phyloP scores from a whole-genome alignment of 2,329 filamentous ascomycete species.

The Didymosphaeria variabile region DNA sequence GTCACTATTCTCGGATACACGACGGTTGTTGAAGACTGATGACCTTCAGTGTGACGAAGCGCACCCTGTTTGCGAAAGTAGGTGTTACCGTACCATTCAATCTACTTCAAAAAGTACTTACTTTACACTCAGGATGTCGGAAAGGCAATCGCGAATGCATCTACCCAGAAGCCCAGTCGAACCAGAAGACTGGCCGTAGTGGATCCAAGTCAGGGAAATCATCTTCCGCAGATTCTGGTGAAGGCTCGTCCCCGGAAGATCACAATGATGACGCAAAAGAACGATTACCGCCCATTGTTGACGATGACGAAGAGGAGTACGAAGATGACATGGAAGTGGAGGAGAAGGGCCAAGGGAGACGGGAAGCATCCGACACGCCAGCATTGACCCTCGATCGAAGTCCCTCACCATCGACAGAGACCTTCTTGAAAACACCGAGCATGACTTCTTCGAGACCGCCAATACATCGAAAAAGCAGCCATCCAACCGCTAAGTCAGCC shows the following conservation, averaged over 20 bases:
- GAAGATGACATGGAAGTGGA: conserved; percentile 40
- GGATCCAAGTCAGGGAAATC: conserved; percentile 55
- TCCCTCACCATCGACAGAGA: conserved; percentile 62
- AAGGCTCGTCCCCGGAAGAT: conserved; percentile 63
- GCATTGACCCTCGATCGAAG: conserved; percentile 55
- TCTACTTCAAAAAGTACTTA: conserved; percentile 24
- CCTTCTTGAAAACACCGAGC: conserved; percentile 47
- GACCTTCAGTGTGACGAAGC: conserved; percentile 81
- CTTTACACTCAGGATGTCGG: conserved; percentile 71
- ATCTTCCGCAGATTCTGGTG: conserved; percentile 55
- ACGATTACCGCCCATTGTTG: conserved; percentile 53
- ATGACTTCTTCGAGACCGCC: conserved; percentile 36
- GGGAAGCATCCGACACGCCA: conserved; percentile 52
- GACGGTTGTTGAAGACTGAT: conserved; percentile 25
- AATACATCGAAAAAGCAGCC: conserved; percentile 46
- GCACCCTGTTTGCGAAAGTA: conserved; percentile 82
- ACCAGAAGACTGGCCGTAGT: conserved; percentile 59
- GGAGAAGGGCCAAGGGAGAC: conserved; percentile 33
- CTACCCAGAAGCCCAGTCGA: conserved; percentile 77
- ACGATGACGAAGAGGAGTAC: conserved; percentile 58
- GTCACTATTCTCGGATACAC: conserved; percentile 8
- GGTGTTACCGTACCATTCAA: conserved; percentile 39
- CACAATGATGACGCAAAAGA: conserved; percentile 53
- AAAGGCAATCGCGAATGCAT: conserved; percentile 92
- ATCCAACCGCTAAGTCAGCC: conserved; percentile 30